Base-by-base conservation (phyloP, 1,284 basidiomycete species). In the Sanghuangporus weigelae region DNA sequence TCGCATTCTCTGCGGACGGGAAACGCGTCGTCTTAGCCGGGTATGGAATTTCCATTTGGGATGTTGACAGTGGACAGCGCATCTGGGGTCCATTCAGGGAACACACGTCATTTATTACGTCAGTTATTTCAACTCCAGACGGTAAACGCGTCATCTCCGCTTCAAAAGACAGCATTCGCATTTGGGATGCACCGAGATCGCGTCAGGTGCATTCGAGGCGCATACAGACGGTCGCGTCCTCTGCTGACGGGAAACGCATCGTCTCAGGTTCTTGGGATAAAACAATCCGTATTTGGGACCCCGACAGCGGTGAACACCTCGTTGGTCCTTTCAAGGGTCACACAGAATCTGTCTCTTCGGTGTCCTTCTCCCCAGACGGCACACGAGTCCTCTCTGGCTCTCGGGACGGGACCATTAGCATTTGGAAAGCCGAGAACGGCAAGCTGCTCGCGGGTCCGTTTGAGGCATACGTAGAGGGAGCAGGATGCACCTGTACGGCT, bases 171-270 rank as follows among this genome's bases (percentile, higher is more conserved):
- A 31, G 26, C 26, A 31, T 31, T 31, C 26, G 26, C 5, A 31
- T 31, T 31, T 31, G 26, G 26, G 26, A 31, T 31, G 26, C 26
- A 31, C 26, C 26, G 26, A 31, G 5, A 31, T 4, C 26, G 26
- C 5, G 26, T 31, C 26, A 31, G 3, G 26, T 31, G 26, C 26
- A 31, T 31, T 31, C 26, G 26, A 31, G 26, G 26, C 26, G 26
- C 26, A 31, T 5, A 31, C 26, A 31, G 10, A 10, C 59, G 3
- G 49, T 67, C 12, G 56, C 51, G 11, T 60, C 42, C 31, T 60
- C 59, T 40, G 50, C 59, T 0, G 59, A 60, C 40, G 59, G 59
- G 12, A 60, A 14, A 4, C n/a, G 38, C 10, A 39, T 60, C n/a
- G 48, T 59, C 1, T 60, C 57, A 10, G 44, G 40, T 8, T 48